A percentile compares a stretch with the other conserved stretches of the same genome.
These are phyloP conservation scores for Metschnikowia anglica DNA, from an alignment of 805 yeast genomes.

Conservation along the genomic window DNA sequence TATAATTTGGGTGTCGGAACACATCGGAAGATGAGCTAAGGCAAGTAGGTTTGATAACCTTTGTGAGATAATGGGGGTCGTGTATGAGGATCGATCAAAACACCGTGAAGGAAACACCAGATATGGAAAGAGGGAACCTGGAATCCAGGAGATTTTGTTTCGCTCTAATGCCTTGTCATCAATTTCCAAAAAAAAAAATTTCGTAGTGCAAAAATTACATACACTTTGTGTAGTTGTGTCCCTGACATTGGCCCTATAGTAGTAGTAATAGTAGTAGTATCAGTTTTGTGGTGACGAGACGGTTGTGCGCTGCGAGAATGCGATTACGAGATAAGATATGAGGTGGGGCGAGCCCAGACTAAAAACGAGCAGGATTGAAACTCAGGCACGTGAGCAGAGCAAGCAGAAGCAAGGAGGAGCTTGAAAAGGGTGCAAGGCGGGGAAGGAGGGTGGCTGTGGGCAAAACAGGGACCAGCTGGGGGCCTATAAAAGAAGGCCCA, in stretches of 20 bases:
- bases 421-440: background rate
- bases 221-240: slow-evolving; percentile 14
- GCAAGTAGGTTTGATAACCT: too few relatives aligned
- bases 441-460: background rate
- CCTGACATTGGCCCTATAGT: slow-evolving; percentile 8
- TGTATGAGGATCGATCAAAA: too few relatives aligned
- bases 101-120: too few relatives aligned
- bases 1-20: too few relatives aligned
- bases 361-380: background rate
- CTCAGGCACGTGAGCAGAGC: background rate
- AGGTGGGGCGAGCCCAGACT: slow-evolving; percentile 1
- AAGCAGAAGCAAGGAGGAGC: background rate
- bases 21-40: too few relatives aligned
- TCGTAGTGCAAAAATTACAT: slow-evolving; percentile 5
- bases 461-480: background rate
- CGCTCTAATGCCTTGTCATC: background rate
- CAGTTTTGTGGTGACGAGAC: slow-evolving; percentile 3
- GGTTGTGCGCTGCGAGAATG: slow-evolving; percentile 1
- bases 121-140: too few relatives aligned
- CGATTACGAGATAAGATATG: slow-evolving; percentile 7
- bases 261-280: background rate
- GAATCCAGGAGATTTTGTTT: background rate
- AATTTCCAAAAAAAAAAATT: background rate
- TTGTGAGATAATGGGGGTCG: too few relatives aligned
- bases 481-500: background rate